Base-by-base conservation (phyloP, 352 stramenopile species). In the Phytophthora pisi region DNA sequence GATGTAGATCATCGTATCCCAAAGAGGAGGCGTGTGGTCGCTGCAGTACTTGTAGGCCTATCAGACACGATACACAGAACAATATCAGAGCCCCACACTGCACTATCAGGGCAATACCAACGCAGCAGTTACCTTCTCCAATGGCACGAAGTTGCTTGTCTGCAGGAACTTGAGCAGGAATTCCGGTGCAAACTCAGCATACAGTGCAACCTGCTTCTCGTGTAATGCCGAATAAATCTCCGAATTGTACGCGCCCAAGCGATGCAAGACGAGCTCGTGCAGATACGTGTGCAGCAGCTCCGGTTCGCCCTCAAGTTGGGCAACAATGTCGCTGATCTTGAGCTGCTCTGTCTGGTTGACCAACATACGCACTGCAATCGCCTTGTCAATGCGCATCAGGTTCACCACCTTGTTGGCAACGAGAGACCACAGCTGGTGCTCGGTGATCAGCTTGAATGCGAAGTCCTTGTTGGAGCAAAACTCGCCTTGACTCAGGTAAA, bases 1-100 rank as follows among this genome's bases (percentile, higher is more conserved):
- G 53, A 93, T 91, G 68, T 93, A 95, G 61, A 95, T 93, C 88
- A 95, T 95, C 11, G 88, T 83, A 51, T 93, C 85, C 85, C 85
- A 95, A 1, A 93, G 65, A 20, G 88, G 88, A 42, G 88, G 87
- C 31, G 43, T 77, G 10, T 84, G 88, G 18, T 92, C 81, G 31
- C 76, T 89, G 59, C 88, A 95, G 68, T 91, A 93, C 61, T 86
- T 82, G 65, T 84, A 95, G 7, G 84, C 85, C 84, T 95, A 51
- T 28, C 38, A 49, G 50, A 9, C 11, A 40, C 9, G 52, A 68
- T 4, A 66, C 16, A 36, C 40, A 68, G 4, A 23, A 63, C 7
- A 24, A 34, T 57, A 30, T 51, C 47, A 57, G 28, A 51, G 20
- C 11, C 11, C 24, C 42, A 20, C 15, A 24, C 23, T 40, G 2